These are phyloP conservation scores for Chimonanthus praecox DNA, from an alignment of 164 flowering plant genomes.

Conservation along the genomic window DNA sequence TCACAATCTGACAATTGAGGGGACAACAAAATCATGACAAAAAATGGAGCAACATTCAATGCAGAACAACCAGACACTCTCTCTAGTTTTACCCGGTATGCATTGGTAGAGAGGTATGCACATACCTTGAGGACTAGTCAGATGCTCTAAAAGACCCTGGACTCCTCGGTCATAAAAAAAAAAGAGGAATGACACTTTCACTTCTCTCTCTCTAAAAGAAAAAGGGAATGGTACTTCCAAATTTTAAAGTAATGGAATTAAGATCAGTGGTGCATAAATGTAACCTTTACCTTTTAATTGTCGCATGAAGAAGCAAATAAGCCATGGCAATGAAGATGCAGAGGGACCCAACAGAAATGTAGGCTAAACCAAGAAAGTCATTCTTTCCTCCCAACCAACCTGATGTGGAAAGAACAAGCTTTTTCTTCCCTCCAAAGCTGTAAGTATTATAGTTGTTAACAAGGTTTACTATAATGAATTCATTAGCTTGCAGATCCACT, in stretches of 20 bases:
- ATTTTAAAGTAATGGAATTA: background rate
- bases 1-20: too few species aligned
- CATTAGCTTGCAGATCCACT: conserved; percentile 57
- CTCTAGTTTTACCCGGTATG: too few species aligned
- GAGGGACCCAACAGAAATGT: conserved; percentile 48
- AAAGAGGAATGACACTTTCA: background rate
- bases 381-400: conserved; percentile 90
- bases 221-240: background rate
- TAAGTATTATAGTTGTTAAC: conserved; percentile 81
- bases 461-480: conserved; percentile 38
- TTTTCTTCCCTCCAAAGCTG: conserved; percentile 69
- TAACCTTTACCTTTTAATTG: conserved; percentile 46
- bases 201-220: too few species aligned
- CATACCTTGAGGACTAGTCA: too few species aligned
- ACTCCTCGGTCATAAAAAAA: too few species aligned
- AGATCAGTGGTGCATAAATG: background rate
- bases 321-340: conserved; percentile 44
- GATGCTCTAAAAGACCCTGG: too few species aligned
- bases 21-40: background rate
- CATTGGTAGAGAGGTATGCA: too few species aligned
- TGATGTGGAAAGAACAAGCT: conserved; percentile 69
- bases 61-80: background rate
- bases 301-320: conserved; percentile 62
- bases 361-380: conserved; percentile 69
- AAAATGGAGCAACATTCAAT: background rate